Percentiles rank a stretch among this genome's conserved stretches.
Conservation (phyloP, 768 basidiomycete species). For the Naganishia kalamii region DNA sequence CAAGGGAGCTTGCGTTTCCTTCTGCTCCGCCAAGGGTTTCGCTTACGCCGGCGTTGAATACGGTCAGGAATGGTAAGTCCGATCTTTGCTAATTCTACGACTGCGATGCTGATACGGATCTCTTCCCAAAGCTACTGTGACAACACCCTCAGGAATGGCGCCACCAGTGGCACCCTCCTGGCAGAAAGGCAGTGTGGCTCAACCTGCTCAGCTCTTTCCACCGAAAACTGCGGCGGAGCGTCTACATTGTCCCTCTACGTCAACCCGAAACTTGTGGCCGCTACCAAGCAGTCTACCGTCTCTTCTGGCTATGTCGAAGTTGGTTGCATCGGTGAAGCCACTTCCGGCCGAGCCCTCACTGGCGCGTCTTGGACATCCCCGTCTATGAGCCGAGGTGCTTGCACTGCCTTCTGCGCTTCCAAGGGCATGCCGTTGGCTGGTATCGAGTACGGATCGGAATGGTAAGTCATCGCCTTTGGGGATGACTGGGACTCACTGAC, state of each 20-base stretch:
- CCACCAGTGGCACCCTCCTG: conserved; percentile 39
- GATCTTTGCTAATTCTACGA: no score
- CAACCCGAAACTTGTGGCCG: conserved; percentile 36
- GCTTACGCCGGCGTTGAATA: conserved; percentile 44
- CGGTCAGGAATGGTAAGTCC: conserved; percentile 25
- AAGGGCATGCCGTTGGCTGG: conserved; percentile 39
- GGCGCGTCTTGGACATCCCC: conserved; percentile 29
- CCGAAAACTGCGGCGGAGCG: conserved; percentile 45
- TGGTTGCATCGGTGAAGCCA: conserved; percentile 45
- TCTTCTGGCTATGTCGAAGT: conserved; percentile 15
- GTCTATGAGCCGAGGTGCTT: conserved; percentile 41
- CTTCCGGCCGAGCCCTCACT: conserved; percentile 38
- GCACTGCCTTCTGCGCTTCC: conserved; percentile 20
- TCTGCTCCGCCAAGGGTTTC: conserved; percentile 27
- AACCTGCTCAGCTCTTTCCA: conserved; percentile 31
- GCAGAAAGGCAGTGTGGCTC: conserved; percentile 32
- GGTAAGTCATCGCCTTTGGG: background rate
- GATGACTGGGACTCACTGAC: background rate
- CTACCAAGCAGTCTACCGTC: background rate
- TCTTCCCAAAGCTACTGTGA: conserved; percentile 43
- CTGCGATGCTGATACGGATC: background rate
- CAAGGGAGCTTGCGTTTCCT: conserved; percentile 27
- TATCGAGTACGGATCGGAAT: conserved; percentile 37
- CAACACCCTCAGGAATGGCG: conserved; percentile 39
- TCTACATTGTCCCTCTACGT: conserved; percentile 33